Evolutionary conservation across 352 stramenopile genomes (phyloP), one percentile per base, ranked within the genome.

Genomic region (Pythium biforme): DNA sequence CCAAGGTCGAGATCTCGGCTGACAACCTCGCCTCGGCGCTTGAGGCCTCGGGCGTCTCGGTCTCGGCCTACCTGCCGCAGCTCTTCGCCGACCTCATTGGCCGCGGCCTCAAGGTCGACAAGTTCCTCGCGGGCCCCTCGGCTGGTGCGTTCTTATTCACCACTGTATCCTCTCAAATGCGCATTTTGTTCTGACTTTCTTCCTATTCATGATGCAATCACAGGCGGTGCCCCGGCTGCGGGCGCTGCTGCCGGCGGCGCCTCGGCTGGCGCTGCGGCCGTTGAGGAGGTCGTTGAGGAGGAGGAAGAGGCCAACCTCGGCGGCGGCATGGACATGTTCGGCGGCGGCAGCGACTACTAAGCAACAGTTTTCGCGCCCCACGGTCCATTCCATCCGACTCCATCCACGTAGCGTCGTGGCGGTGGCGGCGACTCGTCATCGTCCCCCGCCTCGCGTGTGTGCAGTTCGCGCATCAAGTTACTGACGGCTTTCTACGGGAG

Each of bases 251-350:
- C 73, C 68, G 83, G 60, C 39, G 83, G 57, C 54, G 81, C 63
- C 45, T 68, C 73, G 31, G 65, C 73, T 17, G 81, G 81, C 39
- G 74, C 69, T 45, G 77, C 73, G 41, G 54, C 55, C 19, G 57
- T 50, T n/a, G 79, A 74, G 49, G 82, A 89, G 69, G 77, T 93
- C 74, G 85, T 88, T 69, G 83, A 93, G 65, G 87, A 95, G 60
- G 87, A 95, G 72, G 84, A 94, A 70, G 85, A 95, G 73, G 83
- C 83, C 62, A 86, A 93, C 81, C 76, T 92, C 55, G 61, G 55
- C 43, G 84, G 83, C 56, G 81, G 73, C 76, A 90, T 90, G 81
- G 83, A 93, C 78, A 94, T 94, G 85, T 94, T 95, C 76, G 85
- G 83, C 68, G 87, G 81, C 40, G 81, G 82, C 66, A 76, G 81